These are phyloP conservation scores for Dorcoceras hygrometricum DNA, from an alignment of 257 asterid species.

Conservation along the genomic window DNA sequence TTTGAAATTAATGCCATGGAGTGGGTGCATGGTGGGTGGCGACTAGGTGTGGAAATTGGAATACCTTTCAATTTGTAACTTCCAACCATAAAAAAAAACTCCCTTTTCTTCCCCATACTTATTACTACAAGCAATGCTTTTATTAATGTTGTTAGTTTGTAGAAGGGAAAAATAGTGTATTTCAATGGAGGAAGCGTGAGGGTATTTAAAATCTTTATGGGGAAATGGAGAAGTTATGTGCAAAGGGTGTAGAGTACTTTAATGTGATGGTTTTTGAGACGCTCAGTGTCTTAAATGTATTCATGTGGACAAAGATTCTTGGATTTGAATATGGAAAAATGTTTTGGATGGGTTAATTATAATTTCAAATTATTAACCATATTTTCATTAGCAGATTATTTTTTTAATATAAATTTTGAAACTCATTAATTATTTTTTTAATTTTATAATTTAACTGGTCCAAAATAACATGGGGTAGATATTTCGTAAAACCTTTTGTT, in stretches of 20 bases:
- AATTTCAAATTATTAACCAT: too few species aligned
- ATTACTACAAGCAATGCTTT: background rate
- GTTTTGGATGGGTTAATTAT: too few species aligned
- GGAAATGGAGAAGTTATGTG: background rate
- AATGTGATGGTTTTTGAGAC: background rate
- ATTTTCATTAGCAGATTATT: too few species aligned
- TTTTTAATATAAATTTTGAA: too few species aligned
- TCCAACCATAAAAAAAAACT: constrained; percentile 33
- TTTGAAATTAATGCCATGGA: constrained; percentile 17
- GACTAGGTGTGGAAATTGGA: constrained; percentile 37
- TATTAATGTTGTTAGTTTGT: background rate
- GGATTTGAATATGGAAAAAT: too few species aligned
- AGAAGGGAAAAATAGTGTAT: background rate
- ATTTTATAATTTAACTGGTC: too few species aligned
- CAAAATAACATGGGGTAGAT: too few species aligned
- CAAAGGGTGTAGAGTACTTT: background rate
- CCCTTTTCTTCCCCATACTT: background rate
- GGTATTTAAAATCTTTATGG: background rate
- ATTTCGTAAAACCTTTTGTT: too few species aligned
- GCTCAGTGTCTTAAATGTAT: background rate
- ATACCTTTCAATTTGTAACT: constrained; percentile 22
- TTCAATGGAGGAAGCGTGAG: constrained; percentile 15
- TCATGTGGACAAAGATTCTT: background rate
- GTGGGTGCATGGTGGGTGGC: constrained; percentile 40
- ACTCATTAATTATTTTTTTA: too few species aligned